phyloP scores from a whole-genome alignment of 257 asterid species.

The Penstemon barbatus region DNA sequence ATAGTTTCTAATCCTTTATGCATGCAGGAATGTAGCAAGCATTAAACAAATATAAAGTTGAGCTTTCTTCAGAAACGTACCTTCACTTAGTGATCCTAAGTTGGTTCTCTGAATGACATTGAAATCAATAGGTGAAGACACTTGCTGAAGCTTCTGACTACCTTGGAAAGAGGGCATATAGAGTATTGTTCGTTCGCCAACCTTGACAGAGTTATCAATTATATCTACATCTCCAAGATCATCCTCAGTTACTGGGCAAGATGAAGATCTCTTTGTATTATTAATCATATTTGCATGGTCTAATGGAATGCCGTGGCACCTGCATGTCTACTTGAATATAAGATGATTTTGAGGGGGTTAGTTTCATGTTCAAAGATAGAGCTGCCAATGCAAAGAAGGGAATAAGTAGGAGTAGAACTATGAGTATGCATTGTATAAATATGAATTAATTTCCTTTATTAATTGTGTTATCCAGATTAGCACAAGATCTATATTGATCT shows the following conservation, averaged over 20 bases:
- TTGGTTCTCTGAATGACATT: conserved; percentile 71
- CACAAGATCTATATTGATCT: not conserved
- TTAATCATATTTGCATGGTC: conserved; percentile 38
- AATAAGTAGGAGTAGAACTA: conserved; percentile 17
- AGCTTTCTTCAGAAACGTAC: conserved; percentile 38
- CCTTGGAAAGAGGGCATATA: conserved; percentile 82
- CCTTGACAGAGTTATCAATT: conserved; percentile 65
- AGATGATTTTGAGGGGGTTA: conserved; percentile 25
- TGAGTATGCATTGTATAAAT: conserved; percentile 11
- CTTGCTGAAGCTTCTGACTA: conserved; percentile 49
- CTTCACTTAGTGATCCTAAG: conserved; percentile 80
- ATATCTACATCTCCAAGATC: conserved; percentile 56
- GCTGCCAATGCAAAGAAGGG: conserved; percentile 23
- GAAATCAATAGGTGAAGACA: conserved; percentile 63
- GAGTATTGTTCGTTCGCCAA: conserved; percentile 72
- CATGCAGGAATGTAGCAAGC: conserved; percentile 7
- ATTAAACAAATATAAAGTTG: conserved; percentile 20
- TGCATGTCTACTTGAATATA: conserved; percentile 69
- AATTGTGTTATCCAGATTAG: not conserved
- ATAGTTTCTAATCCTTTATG: conserved; percentile 11
- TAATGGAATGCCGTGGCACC: conserved; percentile 85
- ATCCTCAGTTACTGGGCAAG: conserved; percentile 63
- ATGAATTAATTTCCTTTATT: conserved; percentile 5
- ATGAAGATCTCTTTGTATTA: conserved; percentile 27
- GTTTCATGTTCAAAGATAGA: conserved; percentile 22